Conservation (phyloP, 331 rosid species). For the Spiraea crenata region DNA sequence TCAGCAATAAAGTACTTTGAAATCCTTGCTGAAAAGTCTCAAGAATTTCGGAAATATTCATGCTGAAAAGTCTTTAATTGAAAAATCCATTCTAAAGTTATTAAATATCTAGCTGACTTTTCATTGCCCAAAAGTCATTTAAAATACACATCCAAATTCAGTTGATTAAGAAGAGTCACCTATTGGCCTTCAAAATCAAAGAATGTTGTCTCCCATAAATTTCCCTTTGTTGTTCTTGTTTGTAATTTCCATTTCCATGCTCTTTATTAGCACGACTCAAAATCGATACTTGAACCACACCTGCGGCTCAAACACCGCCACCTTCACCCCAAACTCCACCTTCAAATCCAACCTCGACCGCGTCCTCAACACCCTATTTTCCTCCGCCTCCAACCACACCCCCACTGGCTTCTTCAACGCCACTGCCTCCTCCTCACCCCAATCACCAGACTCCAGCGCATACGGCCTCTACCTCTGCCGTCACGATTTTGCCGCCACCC, state of each 20-base stretch:
- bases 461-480: conserved; percentile 63
- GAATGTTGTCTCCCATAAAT: not conserved
- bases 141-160: too few species aligned
- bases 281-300: not conserved
- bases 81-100: too few species aligned
- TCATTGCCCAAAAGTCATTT: too few species aligned
- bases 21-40: too few species aligned
- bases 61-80: too few species aligned
- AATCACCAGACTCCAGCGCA: not conserved
- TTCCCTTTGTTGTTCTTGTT: not conserved
- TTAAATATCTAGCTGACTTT: too few species aligned
- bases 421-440: conserved; percentile 4
- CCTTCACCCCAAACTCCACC: conserved; percentile 33
- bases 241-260: too few species aligned
- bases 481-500: conserved; percentile 30
- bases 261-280: not conserved
- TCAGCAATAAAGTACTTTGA: too few species aligned
- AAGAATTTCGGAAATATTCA: too few species aligned
- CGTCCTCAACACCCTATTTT: conserved; percentile 34
- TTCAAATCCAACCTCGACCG: conserved; percentile 36
- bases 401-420: conserved; percentile 24
- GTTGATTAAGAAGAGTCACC: too few species aligned
- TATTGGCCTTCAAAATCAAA: not conserved
- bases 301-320: conserved; percentile 13
- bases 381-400: conserved; percentile 24